These are phyloP conservation scores for Rhynchospora pubera DNA, from an alignment of 176 grass and related monocot genomes.

Conservation along the genomic window DNA sequence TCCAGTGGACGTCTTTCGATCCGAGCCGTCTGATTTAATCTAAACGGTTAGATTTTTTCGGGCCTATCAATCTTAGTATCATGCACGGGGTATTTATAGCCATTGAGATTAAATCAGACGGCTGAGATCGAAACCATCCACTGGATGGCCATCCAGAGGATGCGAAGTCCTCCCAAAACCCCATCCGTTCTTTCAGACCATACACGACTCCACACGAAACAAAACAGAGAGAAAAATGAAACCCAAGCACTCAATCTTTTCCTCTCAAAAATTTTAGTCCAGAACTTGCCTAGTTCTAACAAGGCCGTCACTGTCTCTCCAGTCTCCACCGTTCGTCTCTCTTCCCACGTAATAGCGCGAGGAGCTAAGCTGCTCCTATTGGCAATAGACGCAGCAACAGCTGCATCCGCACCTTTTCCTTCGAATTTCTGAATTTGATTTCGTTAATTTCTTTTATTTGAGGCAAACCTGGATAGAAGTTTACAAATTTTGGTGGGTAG, in stretches of 20 bases:
- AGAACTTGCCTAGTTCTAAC: not conserved
- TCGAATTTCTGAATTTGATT: slow-evolving; percentile 4
- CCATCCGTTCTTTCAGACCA: slow-evolving; percentile 9
- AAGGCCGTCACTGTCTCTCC: not conserved
- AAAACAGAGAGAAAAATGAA: not conserved
- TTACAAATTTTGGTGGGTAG: slow-evolving; percentile 19
- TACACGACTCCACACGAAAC: not conserved
- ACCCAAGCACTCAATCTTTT: not conserved
- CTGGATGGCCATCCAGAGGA: too few species aligned
- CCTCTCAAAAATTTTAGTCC: not conserved
- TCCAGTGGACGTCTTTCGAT: too few species aligned
- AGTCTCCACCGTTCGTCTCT: not conserved
- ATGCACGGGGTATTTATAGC: too few species aligned
- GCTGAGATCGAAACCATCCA: too few species aligned
- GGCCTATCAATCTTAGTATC: too few species aligned
- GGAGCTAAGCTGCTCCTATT: slow-evolving; percentile 1
- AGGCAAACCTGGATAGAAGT: not conserved
- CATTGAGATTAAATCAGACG: too few species aligned
- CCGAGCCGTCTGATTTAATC: too few species aligned
- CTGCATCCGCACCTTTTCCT: not conserved
- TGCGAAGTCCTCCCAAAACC: too few species aligned
- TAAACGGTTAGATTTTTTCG: too few species aligned
- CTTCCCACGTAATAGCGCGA: not conserved
- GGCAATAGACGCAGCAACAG: not conserved
- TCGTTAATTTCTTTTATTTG: slow-evolving; percentile 1